Evolutionary conservation across 169 alveolate species (phyloP).

Genomic region (Eimeria mitis): DNA sequence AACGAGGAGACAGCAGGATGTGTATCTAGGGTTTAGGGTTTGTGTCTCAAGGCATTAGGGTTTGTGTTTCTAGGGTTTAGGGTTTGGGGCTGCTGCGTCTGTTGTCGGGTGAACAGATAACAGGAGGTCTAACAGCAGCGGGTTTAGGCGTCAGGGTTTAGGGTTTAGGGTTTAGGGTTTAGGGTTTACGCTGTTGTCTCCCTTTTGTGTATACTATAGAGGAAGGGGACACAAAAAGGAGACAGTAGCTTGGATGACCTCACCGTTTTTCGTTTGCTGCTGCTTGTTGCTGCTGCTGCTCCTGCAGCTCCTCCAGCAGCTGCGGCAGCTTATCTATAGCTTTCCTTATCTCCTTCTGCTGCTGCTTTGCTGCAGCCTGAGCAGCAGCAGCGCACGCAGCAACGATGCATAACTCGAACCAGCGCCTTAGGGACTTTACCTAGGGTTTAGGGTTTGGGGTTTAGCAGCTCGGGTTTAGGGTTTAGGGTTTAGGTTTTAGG

Average conservation of each 20-base stretch:
- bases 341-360: constrained; percentile 16
- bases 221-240: not conserved
- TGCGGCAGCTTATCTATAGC: constrained; percentile 18
- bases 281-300: constrained; percentile 14
- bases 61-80: not conserved
- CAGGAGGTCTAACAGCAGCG: no score
- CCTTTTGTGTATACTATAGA: no score
- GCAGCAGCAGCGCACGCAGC: not conserved
- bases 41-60: not conserved
- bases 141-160: no score
- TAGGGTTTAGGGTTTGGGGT: constrained; percentile 1
- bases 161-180: no score
- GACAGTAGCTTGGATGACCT: not conserved
- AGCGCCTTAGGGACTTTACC: no score
- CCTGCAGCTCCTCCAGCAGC: constrained; percentile 54
- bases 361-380: constrained; percentile 47
- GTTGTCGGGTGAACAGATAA: not conserved
- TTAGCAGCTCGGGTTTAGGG: not conserved
- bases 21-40: not conserved
- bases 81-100: not conserved
- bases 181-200: no score
- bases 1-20: not conserved
- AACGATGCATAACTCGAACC: no score
- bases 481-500: not conserved
- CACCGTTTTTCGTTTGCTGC: not conserved